Base-by-base conservation (phyloP, 768 basidiomycete genomes). In the Tubosaeta sp. region DNA sequence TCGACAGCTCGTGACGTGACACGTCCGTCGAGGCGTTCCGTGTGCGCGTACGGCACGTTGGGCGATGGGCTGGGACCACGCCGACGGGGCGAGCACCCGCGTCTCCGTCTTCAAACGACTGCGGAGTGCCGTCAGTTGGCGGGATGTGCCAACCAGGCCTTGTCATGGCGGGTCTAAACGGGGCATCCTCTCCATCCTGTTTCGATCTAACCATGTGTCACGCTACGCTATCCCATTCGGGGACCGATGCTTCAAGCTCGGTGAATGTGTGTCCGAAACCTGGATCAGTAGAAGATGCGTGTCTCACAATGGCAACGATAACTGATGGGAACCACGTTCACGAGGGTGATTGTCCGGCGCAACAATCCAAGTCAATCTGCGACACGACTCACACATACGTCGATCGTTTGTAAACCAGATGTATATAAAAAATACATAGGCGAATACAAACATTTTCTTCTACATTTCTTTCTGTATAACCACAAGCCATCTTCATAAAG, bases 361-460 rank as follows among this genome's bases (percentile, higher is more conserved):
- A n/a, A n/a, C n/a, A n/a, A n/a, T n/a, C n/a, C n/a, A 22, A 22
- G 22, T 22, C 22, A 22, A 22, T 22, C 22, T 12, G 13, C 12
- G 14, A 34, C 41, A 22, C 3, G 1, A 22, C 9, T 6, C 14
- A 9, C n/a, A 11, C 29, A 17, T 5, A 22, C n/a, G 3, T 32
- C 22, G 27, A 11, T 11, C 37, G 55, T 57, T 52, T 59, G 65
- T 45, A 68, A 53, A 29, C 54, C 56, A 37, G 48, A 59, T 62
- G 57, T 57, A 64, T 64, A 53, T 52, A 57, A 59, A 34, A 22
- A 17, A 54, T 55, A 69, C 65, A 59, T 22, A 35, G 27, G 58
- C 50, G 25, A 54, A 62, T 64, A 66, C 68, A 66, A 57, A 66
- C 60, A 17, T 6, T 69, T 61, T 57, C 41, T 1, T 63, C 59